Evolutionary conservation across 352 stramenopile genomes (phyloP), one percentile per base, ranked within the genome.

Genomic region (Phytophthora crassamura): DNA sequence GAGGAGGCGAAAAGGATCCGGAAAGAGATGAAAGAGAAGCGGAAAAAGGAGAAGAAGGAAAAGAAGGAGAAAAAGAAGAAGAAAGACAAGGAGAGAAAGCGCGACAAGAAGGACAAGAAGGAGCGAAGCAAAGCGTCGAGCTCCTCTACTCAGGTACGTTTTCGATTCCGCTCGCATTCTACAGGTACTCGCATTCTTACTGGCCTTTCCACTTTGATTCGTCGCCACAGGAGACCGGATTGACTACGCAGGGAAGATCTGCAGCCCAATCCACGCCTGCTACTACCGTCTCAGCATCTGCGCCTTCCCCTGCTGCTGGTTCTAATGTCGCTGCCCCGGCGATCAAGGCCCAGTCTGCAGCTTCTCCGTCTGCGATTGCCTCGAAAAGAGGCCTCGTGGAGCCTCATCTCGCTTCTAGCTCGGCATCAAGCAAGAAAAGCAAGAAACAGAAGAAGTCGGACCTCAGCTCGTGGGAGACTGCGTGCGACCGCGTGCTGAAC

Each of bases 361-460:
- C 28, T 54, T 15, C 41, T 46, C 8, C 54, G n/a, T 16, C 60
- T 46, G 38, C 39, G 22, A 54, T 82, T 14, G 70, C 49, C 18
- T 77, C 67, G 3, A 89, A 90, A 43, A 55, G 77, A 58, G 71
- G 76, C 15, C 35, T 66, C 30, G 59, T 64, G 15, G 62, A 79
- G 10, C 45, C 62, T 6, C 61, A 76, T 12, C 49, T 69, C 22
- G 42, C 67, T 20, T 61, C 62, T 14, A 70, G 52, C 20, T 75
- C 69, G 9, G 59, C 61, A 18, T 67, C 63, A 20, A 77, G 59
- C 61, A 90, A 88, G 58, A 86, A 78, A 40, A 81, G 64, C 59
- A 90, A 90, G 61, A 91, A 88, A 40, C 86, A 76, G 47, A 91
- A 93, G 67, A 92, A 92, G 50, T 84, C 74, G 11, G 85, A 95